Evolutionary conservation across 2,329 filamentous ascomycete species (phyloP).

Genomic region (Escovopsis sp.): DNA sequence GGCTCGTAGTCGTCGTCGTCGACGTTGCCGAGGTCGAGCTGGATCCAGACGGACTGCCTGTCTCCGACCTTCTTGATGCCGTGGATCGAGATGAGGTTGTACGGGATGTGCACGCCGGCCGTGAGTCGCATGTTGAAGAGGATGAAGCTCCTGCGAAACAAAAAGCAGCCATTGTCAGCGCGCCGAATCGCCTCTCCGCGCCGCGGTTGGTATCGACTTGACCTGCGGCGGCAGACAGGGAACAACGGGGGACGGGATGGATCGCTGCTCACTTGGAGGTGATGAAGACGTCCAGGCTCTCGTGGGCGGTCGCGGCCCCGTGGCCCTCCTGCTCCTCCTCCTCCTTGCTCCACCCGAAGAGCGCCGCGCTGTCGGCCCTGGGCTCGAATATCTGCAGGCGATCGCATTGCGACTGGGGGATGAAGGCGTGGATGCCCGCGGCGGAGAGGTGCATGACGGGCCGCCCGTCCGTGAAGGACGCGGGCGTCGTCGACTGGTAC

Average conservation of each 20-base stretch:
- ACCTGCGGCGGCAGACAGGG: no score
- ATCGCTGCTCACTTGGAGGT: constrained; percentile 36
- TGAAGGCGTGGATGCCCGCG: constrained; percentile 39
- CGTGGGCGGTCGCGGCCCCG: constrained; percentile 22
- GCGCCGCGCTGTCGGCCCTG: no score
- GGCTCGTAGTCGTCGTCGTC: constrained; percentile 51
- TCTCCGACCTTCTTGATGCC: constrained; percentile 48
- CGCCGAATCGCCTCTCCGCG: no score
- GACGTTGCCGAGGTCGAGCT: constrained; percentile 47
- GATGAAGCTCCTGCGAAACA: constrained; percentile 28
- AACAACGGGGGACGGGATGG: background rate
- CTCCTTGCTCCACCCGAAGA: no score
- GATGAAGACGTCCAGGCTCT: constrained; percentile 41
- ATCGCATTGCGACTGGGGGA: constrained; percentile 39
- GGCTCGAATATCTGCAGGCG: constrained; percentile 36
- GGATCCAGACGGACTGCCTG: constrained; percentile 46
- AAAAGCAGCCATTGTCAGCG: no score
- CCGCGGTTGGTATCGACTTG: no score
- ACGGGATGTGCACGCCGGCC: constrained; percentile 54
- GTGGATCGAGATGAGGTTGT: constrained; percentile 61
- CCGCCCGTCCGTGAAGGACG: constrained; percentile 56
- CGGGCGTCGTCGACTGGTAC: constrained; percentile 58
- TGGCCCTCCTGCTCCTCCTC: constrained; percentile 9
- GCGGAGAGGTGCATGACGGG: constrained; percentile 55
- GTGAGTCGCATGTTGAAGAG: constrained; percentile 46